Evolutionary conservation across 2,329 filamentous ascomycete species (phyloP), one percentile per base, ranked within the genome.

Genomic region (Paecilomyces fulvus): DNA sequence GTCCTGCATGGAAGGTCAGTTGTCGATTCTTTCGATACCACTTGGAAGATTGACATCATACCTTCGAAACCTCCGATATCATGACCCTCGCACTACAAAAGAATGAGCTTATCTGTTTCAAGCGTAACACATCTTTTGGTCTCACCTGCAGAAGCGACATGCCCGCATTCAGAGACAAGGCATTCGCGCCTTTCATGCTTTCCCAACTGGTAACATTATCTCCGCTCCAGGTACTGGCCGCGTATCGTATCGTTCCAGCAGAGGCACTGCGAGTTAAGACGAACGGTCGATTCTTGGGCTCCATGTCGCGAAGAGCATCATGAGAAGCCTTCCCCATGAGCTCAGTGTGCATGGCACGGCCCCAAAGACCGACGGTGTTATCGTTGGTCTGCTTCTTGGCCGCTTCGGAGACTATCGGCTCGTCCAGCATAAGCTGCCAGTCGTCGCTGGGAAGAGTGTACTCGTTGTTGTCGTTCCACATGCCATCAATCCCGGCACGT

Each of bases 391-490:
- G 68, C 1, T 68, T 70, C 0, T 70, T 65, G 25, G 25, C 25
- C 0, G 74, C 72, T 1, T 77, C 62, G 0, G 68, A 60, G 1
- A 78, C 67, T 1, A 71, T 72, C 1, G 61, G 58, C 37, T 75
- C 72, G 46, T 83, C 77, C 0, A 88, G 73, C 0, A 82, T 80
- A 53, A 84, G 80, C 56, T 82, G 72, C 86, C 86, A 89, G 23
- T 80, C 75, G 58, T 90, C 87, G 58, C 82, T 77, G 0, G 83
- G 79, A 2, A 88, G 77, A 0, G 83, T 84, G 67, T 89, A 90
- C 68, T 90, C 87, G 61, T 89, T 90, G 70, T 90, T 90, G 67
- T 90, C 87, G 61, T 90, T 90, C 87, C 87, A 90, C 73, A 89
- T 88, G 51, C 80, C 86, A 61, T 89, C 86, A 56, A 90, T 86